Conservation (phyloP, 179 eudicot species). For the Gypsophila paniculata region DNA sequence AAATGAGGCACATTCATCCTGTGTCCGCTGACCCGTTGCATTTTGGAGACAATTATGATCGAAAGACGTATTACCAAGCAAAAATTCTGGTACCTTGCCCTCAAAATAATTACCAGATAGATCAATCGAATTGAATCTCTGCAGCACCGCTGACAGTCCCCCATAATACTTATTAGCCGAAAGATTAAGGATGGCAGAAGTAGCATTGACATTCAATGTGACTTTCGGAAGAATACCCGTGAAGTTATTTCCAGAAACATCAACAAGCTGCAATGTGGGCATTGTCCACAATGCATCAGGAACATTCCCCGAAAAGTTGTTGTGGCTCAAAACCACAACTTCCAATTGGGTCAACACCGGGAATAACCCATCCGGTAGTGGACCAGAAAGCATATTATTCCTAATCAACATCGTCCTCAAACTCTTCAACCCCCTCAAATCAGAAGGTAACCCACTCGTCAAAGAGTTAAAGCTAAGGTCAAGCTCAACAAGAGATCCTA, state of each 20-base stretch:
- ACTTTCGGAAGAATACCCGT: conserved; percentile 51
- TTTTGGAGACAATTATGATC: conserved; percentile 61
- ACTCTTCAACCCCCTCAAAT: conserved; percentile 53
- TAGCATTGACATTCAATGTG: conserved; percentile 35
- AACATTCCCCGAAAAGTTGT: conserved; percentile 62
- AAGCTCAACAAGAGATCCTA: conserved; percentile 51
- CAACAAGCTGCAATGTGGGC: conserved; percentile 43
- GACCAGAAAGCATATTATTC: conserved; percentile 53
- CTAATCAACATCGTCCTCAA: conserved; percentile 53
- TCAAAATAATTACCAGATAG: conserved; percentile 69
- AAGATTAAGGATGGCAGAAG: conserved; percentile 45
- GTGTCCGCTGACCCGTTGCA: conserved; percentile 43
- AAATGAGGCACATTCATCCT: conserved; percentile 52
- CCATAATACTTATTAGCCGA: conserved; percentile 73
- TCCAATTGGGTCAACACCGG: conserved; percentile 46
- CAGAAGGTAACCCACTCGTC: conserved; percentile 46
- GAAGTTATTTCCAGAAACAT: conserved; percentile 59
- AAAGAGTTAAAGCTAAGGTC: conserved; percentile 57
- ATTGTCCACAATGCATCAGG: conserved; percentile 47
- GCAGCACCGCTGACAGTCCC: conserved; percentile 40
- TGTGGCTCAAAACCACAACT: conserved; percentile 49
- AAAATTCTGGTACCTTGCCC: conserved; percentile 48
- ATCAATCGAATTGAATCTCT: conserved; percentile 49
- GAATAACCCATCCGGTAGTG: conserved; percentile 56
- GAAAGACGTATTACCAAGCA: conserved; percentile 37